phyloP scores from a whole-genome alignment of 306 rosid species.

The Mimosa pudica region DNA sequence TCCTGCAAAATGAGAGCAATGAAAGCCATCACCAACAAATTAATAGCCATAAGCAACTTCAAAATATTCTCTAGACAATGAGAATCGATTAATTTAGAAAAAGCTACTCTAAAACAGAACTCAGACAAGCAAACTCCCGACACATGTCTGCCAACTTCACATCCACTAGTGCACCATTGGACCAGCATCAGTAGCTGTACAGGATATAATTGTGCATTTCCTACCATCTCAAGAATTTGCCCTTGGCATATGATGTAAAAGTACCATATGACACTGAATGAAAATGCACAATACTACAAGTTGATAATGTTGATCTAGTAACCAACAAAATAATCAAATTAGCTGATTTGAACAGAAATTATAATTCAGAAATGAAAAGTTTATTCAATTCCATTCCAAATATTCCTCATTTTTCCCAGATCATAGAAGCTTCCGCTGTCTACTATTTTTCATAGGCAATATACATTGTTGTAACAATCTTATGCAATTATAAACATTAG shows the following conservation, averaged over 20 bases:
- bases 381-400: no score
- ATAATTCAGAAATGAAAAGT: no score
- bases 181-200: conserved; percentile 1
- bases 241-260: not conserved
- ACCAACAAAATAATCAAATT: no score
- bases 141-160: not conserved
- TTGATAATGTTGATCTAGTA: not conserved
- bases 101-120: conserved; percentile 2
- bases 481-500: conserved; percentile 1
- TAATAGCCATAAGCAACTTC: not conserved
- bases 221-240: not conserved
- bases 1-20: conserved; percentile 44
- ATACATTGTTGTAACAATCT: not conserved
- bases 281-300: not conserved
- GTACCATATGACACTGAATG: not conserved
- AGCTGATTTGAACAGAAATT: no score
- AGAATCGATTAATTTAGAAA: not conserved
- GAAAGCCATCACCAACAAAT: not conserved
- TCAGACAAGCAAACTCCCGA: not conserved
- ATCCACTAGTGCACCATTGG: not conserved
- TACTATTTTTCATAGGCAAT: not conserved
- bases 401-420: not conserved
- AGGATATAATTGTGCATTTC: not conserved
- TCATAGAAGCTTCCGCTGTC: conserved; percentile 14
- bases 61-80: not conserved